These are phyloP conservation scores for Fagopyrum tataricum DNA, from an alignment of 148 eudicot species.

Conservation along the genomic window DNA sequence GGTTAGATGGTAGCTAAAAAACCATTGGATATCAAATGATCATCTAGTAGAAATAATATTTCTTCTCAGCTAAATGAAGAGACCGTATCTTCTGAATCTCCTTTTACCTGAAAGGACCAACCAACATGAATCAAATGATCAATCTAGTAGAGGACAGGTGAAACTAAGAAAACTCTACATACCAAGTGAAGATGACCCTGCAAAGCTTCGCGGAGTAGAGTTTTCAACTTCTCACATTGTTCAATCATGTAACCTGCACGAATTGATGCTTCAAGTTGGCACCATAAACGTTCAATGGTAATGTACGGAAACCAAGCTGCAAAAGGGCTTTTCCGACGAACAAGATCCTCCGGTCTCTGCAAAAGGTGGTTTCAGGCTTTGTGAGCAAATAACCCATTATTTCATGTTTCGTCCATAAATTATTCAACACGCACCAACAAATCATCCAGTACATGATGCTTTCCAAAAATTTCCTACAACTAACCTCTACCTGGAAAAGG, in stretches of 20 bases:
- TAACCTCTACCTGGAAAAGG: too few relatives aligned
- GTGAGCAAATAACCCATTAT: not conserved
- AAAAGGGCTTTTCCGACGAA: constrained; percentile 67
- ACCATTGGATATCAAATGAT: not conserved
- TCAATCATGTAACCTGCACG: constrained; percentile 65
- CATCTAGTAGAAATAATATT: constrained; percentile 19
- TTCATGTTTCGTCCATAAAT: not conserved
- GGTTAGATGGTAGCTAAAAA: not conserved
- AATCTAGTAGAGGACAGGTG: constrained; percentile 12
- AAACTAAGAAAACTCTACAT: constrained; percentile 22
- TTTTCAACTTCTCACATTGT: constrained; percentile 73
- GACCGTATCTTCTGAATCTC: constrained; percentile 38
- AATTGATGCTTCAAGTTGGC: constrained; percentile 67
- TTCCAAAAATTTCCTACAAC: not conserved
- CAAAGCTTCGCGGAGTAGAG: constrained; percentile 53
- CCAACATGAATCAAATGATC: not conserved
- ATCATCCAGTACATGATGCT: not conserved
- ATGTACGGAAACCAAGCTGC: constrained; percentile 96
- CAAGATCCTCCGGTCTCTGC: constrained; percentile 78
- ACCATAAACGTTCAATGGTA: constrained; percentile 75
- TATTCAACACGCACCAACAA: too few relatives aligned
- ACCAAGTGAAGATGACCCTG: constrained; percentile 69
- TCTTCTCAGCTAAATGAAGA: not conserved
- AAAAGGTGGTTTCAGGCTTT: constrained; percentile 9
- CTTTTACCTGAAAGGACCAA: constrained; percentile 18